These are phyloP conservation scores for Plasmopara halstedii DNA, from an alignment of 352 stramenopile species.

Conservation along the genomic window DNA sequence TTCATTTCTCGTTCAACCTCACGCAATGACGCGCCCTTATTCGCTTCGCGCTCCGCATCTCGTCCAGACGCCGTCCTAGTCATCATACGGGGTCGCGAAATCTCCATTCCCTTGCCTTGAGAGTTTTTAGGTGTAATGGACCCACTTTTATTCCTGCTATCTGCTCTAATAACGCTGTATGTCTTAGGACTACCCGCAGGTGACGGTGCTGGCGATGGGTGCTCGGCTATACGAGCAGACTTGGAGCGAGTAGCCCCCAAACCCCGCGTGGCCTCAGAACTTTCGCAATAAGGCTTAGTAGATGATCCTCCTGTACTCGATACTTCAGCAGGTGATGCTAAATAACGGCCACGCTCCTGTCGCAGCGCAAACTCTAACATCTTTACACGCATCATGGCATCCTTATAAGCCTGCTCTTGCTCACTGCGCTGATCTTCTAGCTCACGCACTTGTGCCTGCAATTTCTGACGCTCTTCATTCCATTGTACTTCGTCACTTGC, in stretches of 20 bases:
- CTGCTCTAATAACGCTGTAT: constrained; percentile 51
- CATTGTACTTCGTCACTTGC: constrained; percentile 66
- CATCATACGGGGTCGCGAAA: constrained; percentile 67
- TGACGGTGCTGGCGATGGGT: constrained; percentile 33
- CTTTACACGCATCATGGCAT: constrained; percentile 78
- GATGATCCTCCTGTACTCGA: constrained; percentile 25
- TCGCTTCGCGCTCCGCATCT: constrained; percentile 28
- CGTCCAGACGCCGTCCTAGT: constrained; percentile 42
- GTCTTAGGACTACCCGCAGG: constrained; percentile 25
- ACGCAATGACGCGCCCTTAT: constrained; percentile 18
- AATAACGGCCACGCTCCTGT: constrained; percentile 70
- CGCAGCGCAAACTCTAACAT: constrained; percentile 85
- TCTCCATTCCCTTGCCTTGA: constrained; percentile 55
- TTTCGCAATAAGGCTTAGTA: constrained; percentile 18
- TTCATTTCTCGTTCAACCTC: constrained; percentile 51
- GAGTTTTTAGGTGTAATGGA: constrained; percentile 31
- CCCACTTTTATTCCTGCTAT: constrained; percentile 42
- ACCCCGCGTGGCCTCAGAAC: constrained; percentile 38
- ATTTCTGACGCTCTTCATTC: constrained; percentile 64
- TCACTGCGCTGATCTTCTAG: constrained; percentile 64
- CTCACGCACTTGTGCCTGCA: constrained; percentile 72
- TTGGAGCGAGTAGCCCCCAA: constrained; percentile 53
- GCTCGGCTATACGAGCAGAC: constrained; percentile 30
- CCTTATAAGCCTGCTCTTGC: constrained; percentile 81
- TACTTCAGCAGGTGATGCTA: constrained; percentile 63